Base-by-base conservation (phyloP, 352 stramenopile species). In the Phytophthora quininea region DNA sequence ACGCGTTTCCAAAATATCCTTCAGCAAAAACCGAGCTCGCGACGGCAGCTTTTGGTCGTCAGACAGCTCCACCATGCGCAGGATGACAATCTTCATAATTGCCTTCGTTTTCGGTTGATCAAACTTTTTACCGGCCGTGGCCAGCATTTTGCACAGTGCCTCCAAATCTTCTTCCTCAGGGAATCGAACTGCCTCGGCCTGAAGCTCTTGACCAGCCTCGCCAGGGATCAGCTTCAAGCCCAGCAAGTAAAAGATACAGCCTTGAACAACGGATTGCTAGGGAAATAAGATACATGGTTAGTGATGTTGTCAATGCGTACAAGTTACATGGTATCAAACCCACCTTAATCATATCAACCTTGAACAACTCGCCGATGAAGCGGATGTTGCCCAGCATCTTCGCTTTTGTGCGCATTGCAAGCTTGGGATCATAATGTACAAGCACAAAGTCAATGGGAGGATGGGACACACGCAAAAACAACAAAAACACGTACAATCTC, bases 291-390 rank as follows among this genome's bases (percentile, higher is more conserved):
- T 6, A 55, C 2, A 29, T 47, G 33, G 38, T 24, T n/a, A 45
- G 38, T 43, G 4, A 48, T 15, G 14, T 54, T 8, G 24, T 1
- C 7, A 55, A 32, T 31, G n/a, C 14, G 3, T 30, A 53, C 6
- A 32, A 45, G 27, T 27, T 14, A 31, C 15, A 12, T 8, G 35
- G 10, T 40, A 19, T 38, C 8, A 5, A 9, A 57, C 59, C 9
- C 74, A 93, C 85, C 54, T 93, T 90, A 43, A 96, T 77, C 58
- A 96, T 63, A 60, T 93, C 89, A 38, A 90, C 80, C 65, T 96
- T 96, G 74, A 92, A 96, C 35, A 96, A 50, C 51, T 96, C 89
- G 33, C 87, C 89, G 35, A 96, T 90, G 54, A 96, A 96, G 33
- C 89, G 89, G 49, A 95, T 95, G 71, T 95, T 96, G 27, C 89